Base-by-base conservation (phyloP, 2,329 filamentous ascomycete species). In the Phialemonium atrogriseum region DNA sequence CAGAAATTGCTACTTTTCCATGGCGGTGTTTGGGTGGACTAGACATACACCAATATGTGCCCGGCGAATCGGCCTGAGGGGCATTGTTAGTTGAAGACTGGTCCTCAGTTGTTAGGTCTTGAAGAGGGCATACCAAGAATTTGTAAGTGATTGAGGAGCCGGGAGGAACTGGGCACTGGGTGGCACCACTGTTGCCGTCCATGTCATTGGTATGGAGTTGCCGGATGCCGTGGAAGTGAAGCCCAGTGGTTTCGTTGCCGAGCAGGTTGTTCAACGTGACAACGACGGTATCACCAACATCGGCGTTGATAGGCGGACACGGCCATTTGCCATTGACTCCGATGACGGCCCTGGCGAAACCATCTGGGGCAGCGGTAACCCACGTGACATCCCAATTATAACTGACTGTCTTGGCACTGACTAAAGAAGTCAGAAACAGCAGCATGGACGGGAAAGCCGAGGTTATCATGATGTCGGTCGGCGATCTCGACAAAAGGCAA, bases 11-110 rank as follows among this genome's bases (percentile, higher is more conserved):
- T n/a, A n/a, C n/a, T n/a, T n/a, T n/a, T n/a, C n/a, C n/a, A n/a
- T n/a, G n/a, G n/a, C n/a, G n/a, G n/a, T n/a, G n/a, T n/a, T n/a
- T n/a, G n/a, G n/a, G n/a, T n/a, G n/a, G n/a, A n/a, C n/a, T n/a
- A n/a, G n/a, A n/a, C n/a, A n/a, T n/a, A n/a, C n/a, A 87, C 82
- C 81, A 87, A 53, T 84, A 86, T 2, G 80, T 83, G 21, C 82
- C 82, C 0, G 77, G 66, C 57, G 83, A 78, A 30, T 73, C 48
- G 36, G n/a, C n/a, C n/a, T n/a, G n/a, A n/a, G n/a, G n/a, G n/a
- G n/a, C n/a, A n/a, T n/a, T n/a, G n/a, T n/a, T n/a, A n/a, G n/a
- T n/a, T n/a, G n/a, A n/a, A n/a, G n/a, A n/a, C n/a, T n/a, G n/a
- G n/a, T n/a, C n/a, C n/a, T n/a, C n/a, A n/a, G n/a, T n/a, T n/a